Percentiles rank a stretch among this genome's conserved stretches.
phyloP scores from a whole-genome alignment of 2,329 filamentous ascomycete genomes.

The Pezicula radicicola region DNA sequence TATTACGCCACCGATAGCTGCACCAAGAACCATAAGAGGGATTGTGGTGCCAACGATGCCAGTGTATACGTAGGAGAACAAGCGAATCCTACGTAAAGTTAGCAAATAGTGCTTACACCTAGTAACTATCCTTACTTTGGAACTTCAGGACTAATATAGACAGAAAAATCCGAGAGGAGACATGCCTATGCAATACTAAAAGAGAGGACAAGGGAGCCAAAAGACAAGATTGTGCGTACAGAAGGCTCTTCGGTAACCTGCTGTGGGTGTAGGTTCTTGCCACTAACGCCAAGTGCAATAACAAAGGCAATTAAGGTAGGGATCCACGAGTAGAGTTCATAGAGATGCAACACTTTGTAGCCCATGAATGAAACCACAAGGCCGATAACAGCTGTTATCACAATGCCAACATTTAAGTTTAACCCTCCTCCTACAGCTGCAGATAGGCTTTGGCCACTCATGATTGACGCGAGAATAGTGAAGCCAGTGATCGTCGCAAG shows the following conservation, averaged over 20 bases:
- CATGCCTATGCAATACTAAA: slow-evolving; percentile 62
- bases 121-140: slow-evolving; percentile 35
- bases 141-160: slow-evolving; percentile 56
- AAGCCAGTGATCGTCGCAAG: slow-evolving; percentile 62
- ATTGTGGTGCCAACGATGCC: slow-evolving; percentile 54
- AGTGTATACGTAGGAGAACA: slow-evolving; percentile 55
- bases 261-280: slow-evolving; percentile 47
- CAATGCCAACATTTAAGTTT: slow-evolving; percentile 54
- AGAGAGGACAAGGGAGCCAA: slow-evolving; percentile 58
- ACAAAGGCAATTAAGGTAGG: slow-evolving; percentile 51
- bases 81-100: slow-evolving; percentile 21
- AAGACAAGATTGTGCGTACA: slow-evolving; percentile 47
- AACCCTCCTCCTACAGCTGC: slow-evolving; percentile 48
- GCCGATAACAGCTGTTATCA: slow-evolving; percentile 54
- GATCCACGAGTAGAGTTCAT: slow-evolving; percentile 56
- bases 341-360: slow-evolving; percentile 53
- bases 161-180: slow-evolving; percentile 57
- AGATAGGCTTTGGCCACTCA: slow-evolving; percentile 57
- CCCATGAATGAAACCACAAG: slow-evolving; percentile 60
- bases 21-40: slow-evolving; percentile 59
- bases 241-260: slow-evolving; percentile 34
- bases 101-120: neutral
- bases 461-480: slow-evolving; percentile 57
- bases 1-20: slow-evolving; percentile 59
- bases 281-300: slow-evolving; percentile 54